phyloP scores from a whole-genome alignment of 176 grass and related monocot species.

The Oryza officinalis region DNA sequence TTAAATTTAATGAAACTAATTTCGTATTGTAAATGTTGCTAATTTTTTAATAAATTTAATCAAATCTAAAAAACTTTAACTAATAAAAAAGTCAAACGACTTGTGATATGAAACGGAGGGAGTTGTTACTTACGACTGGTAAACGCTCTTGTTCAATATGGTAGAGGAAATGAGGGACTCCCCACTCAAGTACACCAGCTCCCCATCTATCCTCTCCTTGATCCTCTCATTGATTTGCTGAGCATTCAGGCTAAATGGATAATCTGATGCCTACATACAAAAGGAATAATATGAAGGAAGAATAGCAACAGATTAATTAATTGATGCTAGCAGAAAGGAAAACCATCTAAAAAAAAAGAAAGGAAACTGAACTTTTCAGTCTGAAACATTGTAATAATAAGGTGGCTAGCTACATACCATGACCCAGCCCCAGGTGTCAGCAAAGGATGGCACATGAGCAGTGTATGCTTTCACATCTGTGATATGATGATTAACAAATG shows the following conservation, averaged over 20 bases:
- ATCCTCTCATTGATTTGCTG: constrained; percentile 64
- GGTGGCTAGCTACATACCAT: constrained; percentile 45
- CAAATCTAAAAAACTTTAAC: no score
- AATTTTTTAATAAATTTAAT: no score
- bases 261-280: constrained; percentile 62
- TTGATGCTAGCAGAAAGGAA: background rate
- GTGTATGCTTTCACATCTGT: constrained; percentile 78
- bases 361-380: background rate
- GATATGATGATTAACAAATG: no score
- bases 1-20: no score
- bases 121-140: constrained; percentile 49
- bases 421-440: constrained; percentile 88
- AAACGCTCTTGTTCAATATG: constrained; percentile 75
- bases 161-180: constrained; percentile 68
- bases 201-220: constrained; percentile 42
- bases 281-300: background rate
- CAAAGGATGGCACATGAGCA: constrained; percentile 78
- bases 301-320: background rate
- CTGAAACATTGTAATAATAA: background rate
- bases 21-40: no score
- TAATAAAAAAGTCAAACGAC: no score
- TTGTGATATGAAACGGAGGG: background rate
- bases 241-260: constrained; percentile 60
- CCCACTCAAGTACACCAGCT: constrained; percentile 68
- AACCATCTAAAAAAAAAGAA: background rate